Percentiles rank a stretch among this genome's conserved stretches.
These are phyloP conservation scores for Amanita pseudoporphyria DNA, from an alignment of 768 basidiomycete genomes.

Conservation along the genomic window DNA sequence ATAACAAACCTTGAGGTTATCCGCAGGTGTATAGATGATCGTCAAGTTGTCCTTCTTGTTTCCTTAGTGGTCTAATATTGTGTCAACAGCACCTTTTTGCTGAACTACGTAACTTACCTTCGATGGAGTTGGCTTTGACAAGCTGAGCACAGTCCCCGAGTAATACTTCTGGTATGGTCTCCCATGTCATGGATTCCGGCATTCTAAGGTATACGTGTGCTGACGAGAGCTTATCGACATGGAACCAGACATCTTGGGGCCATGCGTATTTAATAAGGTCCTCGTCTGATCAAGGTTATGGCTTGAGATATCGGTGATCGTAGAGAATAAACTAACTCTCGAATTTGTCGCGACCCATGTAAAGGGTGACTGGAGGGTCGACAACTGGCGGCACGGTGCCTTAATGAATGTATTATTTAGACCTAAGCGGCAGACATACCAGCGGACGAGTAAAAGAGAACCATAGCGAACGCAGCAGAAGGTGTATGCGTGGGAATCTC, in stretches of 20 bases:
- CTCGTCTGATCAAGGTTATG: slow-evolving; percentile 56
- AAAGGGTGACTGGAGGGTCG: slow-evolving; percentile 61
- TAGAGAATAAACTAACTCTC: slow-evolving; percentile 55
- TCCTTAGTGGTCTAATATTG: slow-evolving; percentile 35
- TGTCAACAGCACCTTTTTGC: not conserved
- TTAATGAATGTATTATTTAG: not conserved
- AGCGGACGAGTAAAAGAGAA: slow-evolving; percentile 40
- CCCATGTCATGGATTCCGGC: slow-evolving; percentile 76
- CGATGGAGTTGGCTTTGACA: slow-evolving; percentile 96
- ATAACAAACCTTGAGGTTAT: slow-evolving; percentile 74
- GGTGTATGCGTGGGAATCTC: slow-evolving; percentile 2
- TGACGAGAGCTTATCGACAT: slow-evolving; percentile 96
- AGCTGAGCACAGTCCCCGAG: slow-evolving; percentile 86
- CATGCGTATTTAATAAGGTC: slow-evolving; percentile 90
- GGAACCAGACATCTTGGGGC: slow-evolving; percentile 89
- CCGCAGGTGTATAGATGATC: slow-evolving; percentile 88
- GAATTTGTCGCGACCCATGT: slow-evolving; percentile 97
- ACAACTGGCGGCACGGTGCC: slow-evolving; percentile 29
- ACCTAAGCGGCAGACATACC: slow-evolving; percentile 17
- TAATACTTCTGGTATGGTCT: slow-evolving; percentile 70
- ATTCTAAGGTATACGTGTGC: slow-evolving; percentile 96
- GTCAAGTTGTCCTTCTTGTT: slow-evolving; percentile 94
- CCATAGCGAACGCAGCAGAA: slow-evolving; percentile 26
- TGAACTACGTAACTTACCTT: slow-evolving; percentile 41
- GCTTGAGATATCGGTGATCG: not conserved